Evolutionary conservation across 768 basidiomycete genomes (phyloP), one percentile per base, ranked within the genome.

Genomic region (Boletus barrowsii): DNA sequence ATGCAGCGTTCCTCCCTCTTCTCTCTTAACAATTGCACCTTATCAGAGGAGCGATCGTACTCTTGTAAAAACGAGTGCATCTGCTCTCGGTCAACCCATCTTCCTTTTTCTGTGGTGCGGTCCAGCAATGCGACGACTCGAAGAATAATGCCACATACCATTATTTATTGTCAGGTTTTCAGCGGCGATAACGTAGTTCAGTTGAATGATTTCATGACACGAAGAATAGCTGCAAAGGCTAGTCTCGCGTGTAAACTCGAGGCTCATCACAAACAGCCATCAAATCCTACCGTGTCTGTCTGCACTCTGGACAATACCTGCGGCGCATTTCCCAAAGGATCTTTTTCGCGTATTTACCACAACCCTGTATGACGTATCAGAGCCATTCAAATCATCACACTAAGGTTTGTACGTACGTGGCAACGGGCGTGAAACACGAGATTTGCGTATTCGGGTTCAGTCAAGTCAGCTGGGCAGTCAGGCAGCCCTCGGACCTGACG

Each of bases 381-480:
- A 32, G 20, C 10, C 1, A 22, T 36, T 33, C 18, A 18, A 11
- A 40, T 0, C 1, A 17, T 10, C 13, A 7, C 10, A 42, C 2
- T 11, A 35, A 8, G 18, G 5, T 3, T n/a, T 13, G 20, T 33
- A 48, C 54, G 20, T 22, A 56, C 60, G 17, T 59, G 43, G 50
- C 60, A 81, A 18, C 52, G 58, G 7, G 52, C 10, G 10, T 42
- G 46, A 40, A 61, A 81, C 18, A 68, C 70, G 13, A 82, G 72
- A 49, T 69, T 75, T 20, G 75, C 74, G 54, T 75, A 80, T 54
- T 76, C 70, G 0, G 72, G 72, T 51, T 81, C 79, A 18, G 60
- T 69, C 35, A 49, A 15, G 26, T 54, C 53, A 5, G 2, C 20
- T 10, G 53, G 47, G 42, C 47, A 54, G 4, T 49, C 47, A 4